A percentile compares a stretch with the other conserved stretches of the same genome.
phyloP scores from a whole-genome alignment of 176 grass and related monocot genomes.

The Eleusine coracana region DNA sequence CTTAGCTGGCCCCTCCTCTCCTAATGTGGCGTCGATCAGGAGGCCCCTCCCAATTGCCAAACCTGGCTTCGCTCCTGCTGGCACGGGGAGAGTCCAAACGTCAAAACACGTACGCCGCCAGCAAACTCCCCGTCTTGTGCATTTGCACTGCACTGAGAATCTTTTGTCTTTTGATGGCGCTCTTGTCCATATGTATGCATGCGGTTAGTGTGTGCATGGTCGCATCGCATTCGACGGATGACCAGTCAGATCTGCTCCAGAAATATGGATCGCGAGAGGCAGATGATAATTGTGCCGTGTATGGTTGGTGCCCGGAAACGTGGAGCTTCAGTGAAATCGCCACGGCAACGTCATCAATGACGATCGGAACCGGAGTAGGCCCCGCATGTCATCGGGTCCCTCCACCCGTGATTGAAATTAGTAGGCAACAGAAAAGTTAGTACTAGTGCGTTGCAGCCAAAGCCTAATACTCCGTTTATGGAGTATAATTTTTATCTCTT shows the following conservation, averaged over 20 bases:
- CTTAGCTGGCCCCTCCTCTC: too few species aligned
- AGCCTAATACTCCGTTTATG: not conserved
- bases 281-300: not conserved
- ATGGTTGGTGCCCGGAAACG: not conserved
- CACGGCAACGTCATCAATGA: slow-evolving; percentile 6
- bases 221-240: not conserved
- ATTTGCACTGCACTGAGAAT: too few species aligned
- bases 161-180: too few species aligned
- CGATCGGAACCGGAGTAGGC: not conserved
- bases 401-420: not conserved
- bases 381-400: not conserved
- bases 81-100: too few species aligned
- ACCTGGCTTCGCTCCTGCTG: too few species aligned
- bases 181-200: too few species aligned
- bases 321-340: not conserved
- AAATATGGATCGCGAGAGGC: not conserved
- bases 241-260: not conserved
- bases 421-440: not conserved
- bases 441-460: not conserved
- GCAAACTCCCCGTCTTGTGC: too few species aligned
- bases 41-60: too few species aligned
- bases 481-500: not conserved
- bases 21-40: too few species aligned
- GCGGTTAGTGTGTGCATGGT: too few species aligned
- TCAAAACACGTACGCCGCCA: too few species aligned